Base-by-base conservation (phyloP, 108 stramenopile genomes). In the Fistulifera pelliculosa region DNA sequence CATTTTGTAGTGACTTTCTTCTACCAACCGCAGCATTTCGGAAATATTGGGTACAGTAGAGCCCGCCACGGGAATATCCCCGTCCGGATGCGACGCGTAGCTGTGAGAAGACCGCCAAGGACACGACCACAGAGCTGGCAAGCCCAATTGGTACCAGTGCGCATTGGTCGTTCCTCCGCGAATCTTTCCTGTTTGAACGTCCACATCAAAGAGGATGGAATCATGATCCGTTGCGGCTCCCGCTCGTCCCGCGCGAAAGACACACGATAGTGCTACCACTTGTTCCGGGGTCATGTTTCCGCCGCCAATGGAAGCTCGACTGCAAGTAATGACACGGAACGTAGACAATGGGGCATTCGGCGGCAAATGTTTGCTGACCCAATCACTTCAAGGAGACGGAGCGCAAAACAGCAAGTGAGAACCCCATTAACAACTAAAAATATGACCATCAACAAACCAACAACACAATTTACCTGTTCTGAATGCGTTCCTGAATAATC, bases 261-360 rank as follows among this genome's bases (percentile, higher is more conserved):
- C 97, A 51, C 95, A 96, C 49, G 84, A 85, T 64, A 97, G 64
- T 10, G 95, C 87, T 17, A 67, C 76, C 22, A 95, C 64, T 49
- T 81, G 74, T 28, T 60, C 66, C 40, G 52, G 48, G 23, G 54
- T 56, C 53, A 38, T 57, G 28, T 61, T 54, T 52, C 35, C 61
- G 62, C 7, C 61, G 35, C 21, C 79, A 49, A 56, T 79, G 73
- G 42, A 84, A 54, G 81, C 83, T 61, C 69, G 54, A 18, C 87
- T 90, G 38, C 85, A 84, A 16, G 96, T 99, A 62, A 99, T 95
- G 47, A 99, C 93, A 7, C 98, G 83, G 69, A 99, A 95, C 22
- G 98, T 99, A 27, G 89, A 94, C 45, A 99, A 74, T n/a, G 98
- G 98, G 12, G 98, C 96, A 59, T 88, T 75, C 10, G 52, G 40